Evolutionary conservation across 768 basidiomycete genomes (phyloP).

Genomic region (Rhizopogon vulgaris): DNA sequence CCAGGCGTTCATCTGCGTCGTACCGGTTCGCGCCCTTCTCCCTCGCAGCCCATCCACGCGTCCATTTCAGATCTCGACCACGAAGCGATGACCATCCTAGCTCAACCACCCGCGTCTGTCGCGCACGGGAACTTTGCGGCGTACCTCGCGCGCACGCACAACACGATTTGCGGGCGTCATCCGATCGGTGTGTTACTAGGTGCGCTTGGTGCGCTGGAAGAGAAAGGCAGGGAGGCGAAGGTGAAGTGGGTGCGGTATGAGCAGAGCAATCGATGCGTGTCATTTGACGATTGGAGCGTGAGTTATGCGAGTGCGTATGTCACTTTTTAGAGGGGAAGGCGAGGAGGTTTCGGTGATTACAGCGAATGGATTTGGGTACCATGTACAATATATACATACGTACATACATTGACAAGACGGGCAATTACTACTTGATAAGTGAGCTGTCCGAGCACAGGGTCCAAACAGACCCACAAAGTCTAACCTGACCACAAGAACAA

Average conservation of each 20-base stretch:
- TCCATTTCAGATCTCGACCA: constrained; percentile 84
- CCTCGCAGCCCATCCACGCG: constrained; percentile 64
- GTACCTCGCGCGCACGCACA: constrained; percentile 71
- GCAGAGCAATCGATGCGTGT: constrained; percentile 77
- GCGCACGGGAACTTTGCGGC: constrained; percentile 59
- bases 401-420: not conserved
- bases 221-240: constrained; percentile 24
- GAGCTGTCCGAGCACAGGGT: not conserved
- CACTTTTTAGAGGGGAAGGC: constrained; percentile 29
- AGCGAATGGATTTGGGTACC: too few species aligned
- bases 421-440: not conserved
- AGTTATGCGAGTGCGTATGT: constrained; percentile 94
- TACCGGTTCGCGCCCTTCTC: constrained; percentile 30
- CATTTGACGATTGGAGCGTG: constrained; percentile 78
- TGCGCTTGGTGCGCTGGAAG: constrained; percentile 57
- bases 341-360: too few species aligned
- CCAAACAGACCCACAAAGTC: not conserved
- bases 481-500: not conserved
- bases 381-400: not conserved
- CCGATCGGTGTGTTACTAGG: constrained; percentile 91
- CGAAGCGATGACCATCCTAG: constrained; percentile 74
- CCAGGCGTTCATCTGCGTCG: constrained; percentile 48
- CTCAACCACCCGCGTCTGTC: constrained; percentile 45
- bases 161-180: constrained; percentile 96
- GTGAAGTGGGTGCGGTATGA: constrained; percentile 89